Evolutionary conservation across 345 rosid species (phyloP).

Genomic region (Noccaea bulbosa): DNA sequence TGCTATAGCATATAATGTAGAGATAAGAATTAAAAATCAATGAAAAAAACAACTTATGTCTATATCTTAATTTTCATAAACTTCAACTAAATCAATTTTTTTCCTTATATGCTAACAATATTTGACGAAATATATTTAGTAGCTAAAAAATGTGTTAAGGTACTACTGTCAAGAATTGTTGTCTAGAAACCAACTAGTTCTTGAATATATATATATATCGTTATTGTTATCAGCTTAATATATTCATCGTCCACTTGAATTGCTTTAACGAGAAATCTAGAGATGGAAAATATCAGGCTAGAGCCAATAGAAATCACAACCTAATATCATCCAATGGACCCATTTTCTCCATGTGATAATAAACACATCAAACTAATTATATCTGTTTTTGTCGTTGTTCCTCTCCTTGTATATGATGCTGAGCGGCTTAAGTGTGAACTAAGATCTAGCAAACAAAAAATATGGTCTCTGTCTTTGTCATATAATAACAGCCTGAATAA

Average conservation of each 20-base stretch:
- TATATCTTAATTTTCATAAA: too few species aligned
- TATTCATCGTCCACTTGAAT: conserved; percentile 5
- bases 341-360: conserved; percentile 33
- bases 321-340: conserved; percentile 27
- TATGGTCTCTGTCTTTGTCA: conserved; percentile 41
- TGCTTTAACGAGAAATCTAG: conserved; percentile 2
- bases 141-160: not conserved
- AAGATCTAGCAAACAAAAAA: conserved; percentile 26
- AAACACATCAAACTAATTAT: conserved; percentile 32
- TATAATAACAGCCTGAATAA: not conserved
- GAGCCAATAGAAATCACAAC: conserved; percentile 26
- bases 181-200: not conserved
- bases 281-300: conserved; percentile 1
- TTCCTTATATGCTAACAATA: too few species aligned
- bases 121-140: not conserved
- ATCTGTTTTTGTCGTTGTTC: conserved; percentile 30
- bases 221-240: not conserved
- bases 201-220: not conserved
- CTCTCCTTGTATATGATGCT: conserved; percentile 26
- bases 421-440: conserved; percentile 38
- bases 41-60: too few species aligned
- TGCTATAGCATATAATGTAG: not conserved
- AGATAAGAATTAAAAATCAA: too few species aligned
- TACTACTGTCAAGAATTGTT: not conserved
- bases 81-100: too few species aligned